A percentile compares a stretch with the other conserved stretches of the same genome.
Evolutionary conservation across 306 rosid genomes (phyloP).

Genomic region (Cajanus cajan): DNA sequence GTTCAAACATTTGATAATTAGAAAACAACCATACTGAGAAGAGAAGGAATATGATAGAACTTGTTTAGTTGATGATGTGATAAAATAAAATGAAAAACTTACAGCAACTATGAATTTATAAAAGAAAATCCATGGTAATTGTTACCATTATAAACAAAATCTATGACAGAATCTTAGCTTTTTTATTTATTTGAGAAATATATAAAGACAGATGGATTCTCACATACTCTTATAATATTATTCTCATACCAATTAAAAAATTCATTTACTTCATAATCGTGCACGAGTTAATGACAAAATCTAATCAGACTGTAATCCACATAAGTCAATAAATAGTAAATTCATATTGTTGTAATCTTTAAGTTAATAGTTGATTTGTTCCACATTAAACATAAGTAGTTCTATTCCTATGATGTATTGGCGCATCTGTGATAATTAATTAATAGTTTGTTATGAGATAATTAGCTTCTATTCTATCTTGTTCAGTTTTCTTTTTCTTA

Average conservation of each 20-base stretch:
- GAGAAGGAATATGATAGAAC: background rate
- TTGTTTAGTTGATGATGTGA: conserved; percentile 7
- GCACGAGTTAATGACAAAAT: conserved; percentile 2
- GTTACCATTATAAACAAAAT: background rate
- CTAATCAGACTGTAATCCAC: background rate
- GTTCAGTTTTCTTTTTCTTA: background rate
- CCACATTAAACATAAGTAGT: background rate
- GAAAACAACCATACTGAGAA: background rate
- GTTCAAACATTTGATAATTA: conserved; percentile 1
- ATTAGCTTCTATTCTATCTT: background rate
- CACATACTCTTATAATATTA: background rate
- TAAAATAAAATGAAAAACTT: conserved; percentile 1
- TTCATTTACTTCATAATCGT: background rate
- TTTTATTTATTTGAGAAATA: conserved; percentile 3
- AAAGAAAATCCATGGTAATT: background rate
- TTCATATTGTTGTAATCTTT: background rate
- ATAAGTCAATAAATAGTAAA: background rate
- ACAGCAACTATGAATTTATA: background rate
- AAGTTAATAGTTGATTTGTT: background rate
- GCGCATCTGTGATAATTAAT: background rate
- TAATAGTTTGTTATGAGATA: background rate
- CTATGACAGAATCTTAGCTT: background rate
- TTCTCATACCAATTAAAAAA: background rate
- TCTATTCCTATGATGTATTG: background rate
- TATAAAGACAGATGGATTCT: background rate